Conservation (phyloP, 1,139 yeast genomes). For the Suhomyces kunorum region DNA sequence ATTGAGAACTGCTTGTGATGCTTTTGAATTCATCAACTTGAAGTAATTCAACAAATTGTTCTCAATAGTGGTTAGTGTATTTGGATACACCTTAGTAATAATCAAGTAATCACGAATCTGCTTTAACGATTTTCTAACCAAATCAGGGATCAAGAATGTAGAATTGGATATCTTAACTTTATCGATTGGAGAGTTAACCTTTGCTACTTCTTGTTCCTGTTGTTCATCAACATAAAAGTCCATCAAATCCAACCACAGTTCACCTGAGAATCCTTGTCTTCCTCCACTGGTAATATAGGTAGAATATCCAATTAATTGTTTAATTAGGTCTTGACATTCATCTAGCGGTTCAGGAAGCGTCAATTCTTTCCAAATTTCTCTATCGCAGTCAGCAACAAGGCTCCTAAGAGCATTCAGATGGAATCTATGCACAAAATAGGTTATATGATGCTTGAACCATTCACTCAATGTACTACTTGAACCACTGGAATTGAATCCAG, state of each 20-base stretch:
- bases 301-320: slow-evolving; percentile 56
- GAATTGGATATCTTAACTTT: slow-evolving; percentile 42
- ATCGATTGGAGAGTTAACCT: slow-evolving; percentile 16
- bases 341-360: slow-evolving; percentile 26
- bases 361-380: slow-evolving; percentile 80
- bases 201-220: background rate
- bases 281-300: slow-evolving; percentile 41
- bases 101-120: slow-evolving; percentile 51
- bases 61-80: slow-evolving; percentile 34
- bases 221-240: slow-evolving; percentile 24
- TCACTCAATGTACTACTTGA: slow-evolving; percentile 57
- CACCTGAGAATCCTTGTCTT: slow-evolving; percentile 30
- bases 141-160: slow-evolving; percentile 45
- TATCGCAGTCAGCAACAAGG: slow-evolving; percentile 55
- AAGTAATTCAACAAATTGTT: slow-evolving; percentile 52
- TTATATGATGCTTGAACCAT: slow-evolving; percentile 66
- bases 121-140: slow-evolving; percentile 36
- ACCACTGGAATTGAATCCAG: slow-evolving; percentile 60
- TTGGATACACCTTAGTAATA: slow-evolving; percentile 52
- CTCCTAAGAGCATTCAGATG: slow-evolving; percentile 53
- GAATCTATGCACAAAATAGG: slow-evolving; percentile 56
- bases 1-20: slow-evolving; percentile 64
- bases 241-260: slow-evolving; percentile 49
- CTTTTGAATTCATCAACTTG: slow-evolving; percentile 54
- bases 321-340: slow-evolving; percentile 52